Base-by-base conservation (phyloP, 1,284 basidiomycete genomes). In the Leccinum griseonigrum region DNA sequence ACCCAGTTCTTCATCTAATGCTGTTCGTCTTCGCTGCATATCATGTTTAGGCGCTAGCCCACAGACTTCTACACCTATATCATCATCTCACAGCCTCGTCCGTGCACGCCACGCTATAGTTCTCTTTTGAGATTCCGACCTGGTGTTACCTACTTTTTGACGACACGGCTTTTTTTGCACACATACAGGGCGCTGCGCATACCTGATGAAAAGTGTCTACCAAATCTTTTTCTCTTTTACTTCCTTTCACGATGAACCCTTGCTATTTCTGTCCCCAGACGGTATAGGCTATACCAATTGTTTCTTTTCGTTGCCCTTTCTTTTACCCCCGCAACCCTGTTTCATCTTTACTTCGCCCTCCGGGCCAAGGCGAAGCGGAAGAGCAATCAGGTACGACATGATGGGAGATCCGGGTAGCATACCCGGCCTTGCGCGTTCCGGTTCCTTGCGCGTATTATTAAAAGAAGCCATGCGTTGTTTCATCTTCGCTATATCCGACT, bases 1-100 rank as follows among this genome's bases (percentile, higher is more conserved):
- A 71, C 71, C 60, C 71, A 72, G 50, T 72, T 75, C 56, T 75
- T 75, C 64, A 74, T 75, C 64, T 75, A 71, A 70, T 59, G 61
- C 53, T 64, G 54, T 71, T 67, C 62, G 62, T 66, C 60, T 50
- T 60, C 69, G 61, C 66, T 69, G 70, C 69, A 69, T 69, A 65
- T 66, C 69, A 70, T 64, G 22, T 71, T 71, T 64, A 66, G 70
- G 69, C 69, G 59, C 59, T 72, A 71, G 67, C 69, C 69, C 71
- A 69, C 68, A 71, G 70, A 69, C 68, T 69, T 32, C 57, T 67
- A 68, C 64, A 59, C 59, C 67, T 68, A 64, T 63, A 64, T 62
- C 48, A 46, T 46, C 63, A 67, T 65, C 62, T 62, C 61, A 57
- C 57, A 43, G n/a, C 36, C 62, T 16, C 51, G 22, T 53, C 40